Evolutionary conservation across 805 yeast genomes (phyloP).

Genomic region (Metschnikowia vanudenii): DNA sequence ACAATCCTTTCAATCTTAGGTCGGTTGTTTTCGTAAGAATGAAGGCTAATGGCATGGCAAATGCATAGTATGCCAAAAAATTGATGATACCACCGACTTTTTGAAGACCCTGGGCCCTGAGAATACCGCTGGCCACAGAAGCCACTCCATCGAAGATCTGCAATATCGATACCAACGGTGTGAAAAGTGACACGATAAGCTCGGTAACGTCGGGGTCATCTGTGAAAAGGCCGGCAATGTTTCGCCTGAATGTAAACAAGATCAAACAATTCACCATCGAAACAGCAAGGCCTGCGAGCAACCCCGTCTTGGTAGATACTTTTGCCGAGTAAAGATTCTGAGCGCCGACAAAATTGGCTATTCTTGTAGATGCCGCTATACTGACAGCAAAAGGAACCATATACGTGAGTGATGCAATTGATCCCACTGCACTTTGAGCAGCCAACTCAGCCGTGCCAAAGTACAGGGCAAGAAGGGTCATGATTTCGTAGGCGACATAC

Average conservation of each 20-base stretch:
- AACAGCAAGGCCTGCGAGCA: conserved; percentile 30
- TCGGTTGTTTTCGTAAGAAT: conserved; percentile 47
- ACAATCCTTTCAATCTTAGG: conserved; percentile 58
- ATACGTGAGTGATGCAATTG: conserved; percentile 44
- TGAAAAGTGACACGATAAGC: conserved; percentile 51
- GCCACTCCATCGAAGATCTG: conserved; percentile 71
- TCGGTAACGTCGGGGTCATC: conserved; percentile 55
- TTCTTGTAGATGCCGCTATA: conserved; percentile 44
- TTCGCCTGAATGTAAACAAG: conserved; percentile 45
- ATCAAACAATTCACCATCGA: conserved; percentile 41
- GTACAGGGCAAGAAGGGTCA: conserved; percentile 45
- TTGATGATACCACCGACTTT: conserved; percentile 69
- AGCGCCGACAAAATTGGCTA: conserved; percentile 46
- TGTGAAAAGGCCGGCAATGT: conserved; percentile 60
- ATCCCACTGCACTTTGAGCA: conserved; percentile 51
- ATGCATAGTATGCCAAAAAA: conserved; percentile 64
- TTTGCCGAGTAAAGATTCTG: conserved; percentile 39
- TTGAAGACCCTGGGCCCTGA: conserved; percentile 77
- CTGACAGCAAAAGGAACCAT: conserved; percentile 48
- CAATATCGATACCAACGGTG: conserved; percentile 61
- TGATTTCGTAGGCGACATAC: conserved; percentile 45
- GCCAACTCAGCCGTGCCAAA: conserved; percentile 51
- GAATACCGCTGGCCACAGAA: conserved; percentile 67
- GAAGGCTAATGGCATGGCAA: conserved; percentile 68
- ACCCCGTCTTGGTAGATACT: conserved; percentile 33